Conservation (phyloP, 164 flowering plant genomes). For the Magnolia changhungtana region DNA sequence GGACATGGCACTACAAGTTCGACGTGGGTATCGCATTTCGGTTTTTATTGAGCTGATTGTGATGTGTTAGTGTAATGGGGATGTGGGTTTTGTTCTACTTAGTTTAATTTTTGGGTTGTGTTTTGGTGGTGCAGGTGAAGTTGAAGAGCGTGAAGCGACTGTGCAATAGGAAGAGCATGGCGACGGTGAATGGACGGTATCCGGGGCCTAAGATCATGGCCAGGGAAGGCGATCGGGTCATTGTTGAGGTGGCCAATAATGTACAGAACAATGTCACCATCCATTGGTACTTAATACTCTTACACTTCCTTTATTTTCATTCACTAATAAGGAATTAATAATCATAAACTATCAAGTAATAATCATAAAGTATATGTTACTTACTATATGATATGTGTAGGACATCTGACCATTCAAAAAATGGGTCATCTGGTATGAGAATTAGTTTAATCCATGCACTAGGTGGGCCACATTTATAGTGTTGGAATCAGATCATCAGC, state of each 20-base stretch:
- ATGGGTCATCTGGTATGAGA: neutral
- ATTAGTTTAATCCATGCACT: too few relatives aligned
- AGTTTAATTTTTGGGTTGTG: neutral
- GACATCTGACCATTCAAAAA: neutral
- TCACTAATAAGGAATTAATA: too few relatives aligned
- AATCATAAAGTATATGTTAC: too few relatives aligned
- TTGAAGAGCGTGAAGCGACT: conserved; percentile 23
- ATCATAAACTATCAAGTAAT: too few relatives aligned
- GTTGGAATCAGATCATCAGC: neutral
- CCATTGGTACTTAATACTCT: conserved; percentile 29
- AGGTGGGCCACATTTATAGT: neutral
- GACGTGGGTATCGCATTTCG: neutral
- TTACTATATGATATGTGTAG: neutral
- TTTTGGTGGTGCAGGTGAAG: conserved; percentile 6
- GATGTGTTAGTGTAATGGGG: neutral
- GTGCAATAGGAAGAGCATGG: conserved; percentile 33
- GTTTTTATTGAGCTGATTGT: neutral
- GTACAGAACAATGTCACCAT: conserved; percentile 29
- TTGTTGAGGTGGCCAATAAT: conserved; percentile 32
- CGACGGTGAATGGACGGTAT: conserved; percentile 25
- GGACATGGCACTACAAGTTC: conserved; percentile 7
- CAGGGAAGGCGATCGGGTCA: conserved; percentile 36
- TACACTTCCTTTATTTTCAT: neutral
- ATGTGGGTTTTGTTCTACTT: neutral
- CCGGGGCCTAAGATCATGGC: conserved; percentile 31